Conservation (phyloP, 768 basidiomycete species). For the Rhizopogon rudus region DNA sequence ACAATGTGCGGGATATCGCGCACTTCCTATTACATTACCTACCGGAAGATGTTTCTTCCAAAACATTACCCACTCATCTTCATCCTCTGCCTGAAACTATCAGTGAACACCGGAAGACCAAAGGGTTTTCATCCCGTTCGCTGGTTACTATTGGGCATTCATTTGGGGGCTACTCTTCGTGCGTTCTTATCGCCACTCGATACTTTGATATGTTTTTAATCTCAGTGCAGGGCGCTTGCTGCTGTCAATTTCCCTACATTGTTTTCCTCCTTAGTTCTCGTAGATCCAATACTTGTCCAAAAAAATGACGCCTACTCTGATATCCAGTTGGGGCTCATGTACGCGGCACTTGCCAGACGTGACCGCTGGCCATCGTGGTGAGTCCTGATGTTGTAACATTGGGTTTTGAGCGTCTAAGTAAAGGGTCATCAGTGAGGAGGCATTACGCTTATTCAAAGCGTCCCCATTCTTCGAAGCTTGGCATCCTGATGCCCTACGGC, state of each 20-base stretch:
- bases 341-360: slow-evolving; percentile 53
- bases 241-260: slow-evolving; percentile 59
- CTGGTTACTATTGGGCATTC: slow-evolving; percentile 79
- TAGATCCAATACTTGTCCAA: slow-evolving; percentile 69
- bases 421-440: slow-evolving; percentile 48
- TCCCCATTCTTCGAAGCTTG: slow-evolving; percentile 68
- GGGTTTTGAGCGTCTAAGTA: not conserved
- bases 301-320: slow-evolving; percentile 4
- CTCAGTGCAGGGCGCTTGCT: slow-evolving; percentile 47
- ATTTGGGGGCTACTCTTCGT: slow-evolving; percentile 77
- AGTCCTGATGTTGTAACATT: slow-evolving; percentile 5
- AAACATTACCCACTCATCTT: slow-evolving; percentile 48
- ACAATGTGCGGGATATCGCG: slow-evolving; percentile 72
- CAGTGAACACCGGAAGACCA: slow-evolving; percentile 33
- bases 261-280: slow-evolving; percentile 65
- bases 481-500: slow-evolving; percentile 56
- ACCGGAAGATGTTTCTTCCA: slow-evolving; percentile 35
- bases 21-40: slow-evolving; percentile 71
- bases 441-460: slow-evolving; percentile 39
- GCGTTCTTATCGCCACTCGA: slow-evolving; percentile 24
- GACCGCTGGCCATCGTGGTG: slow-evolving; percentile 61
- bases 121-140: slow-evolving; percentile 49
- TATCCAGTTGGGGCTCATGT: slow-evolving; percentile 9
- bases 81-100: slow-evolving; percentile 40
- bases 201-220: not conserved